Percentiles rank a stretch among this genome's conserved stretches.
Evolutionary conservation across 164 flowering plant genomes (phyloP).

Genomic region (Paratinospora sagittata): DNA sequence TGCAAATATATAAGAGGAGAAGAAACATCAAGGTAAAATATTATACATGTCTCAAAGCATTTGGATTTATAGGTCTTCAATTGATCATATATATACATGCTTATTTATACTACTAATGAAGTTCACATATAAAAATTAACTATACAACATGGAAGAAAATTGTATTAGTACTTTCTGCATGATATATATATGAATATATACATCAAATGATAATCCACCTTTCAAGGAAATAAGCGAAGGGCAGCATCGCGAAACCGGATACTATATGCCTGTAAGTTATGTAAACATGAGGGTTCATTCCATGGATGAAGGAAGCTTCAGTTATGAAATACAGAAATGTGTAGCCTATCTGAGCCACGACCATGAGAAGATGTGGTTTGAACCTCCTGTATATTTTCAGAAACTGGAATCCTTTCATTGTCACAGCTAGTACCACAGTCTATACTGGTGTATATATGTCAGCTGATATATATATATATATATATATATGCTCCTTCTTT

Average conservation of each 20-base stretch:
- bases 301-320: conserved; percentile 80
- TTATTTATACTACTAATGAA: too few relatives aligned
- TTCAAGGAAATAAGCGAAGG: conserved; percentile 76
- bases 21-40: conserved; percentile 8
- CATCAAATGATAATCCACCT: conserved; percentile 33
- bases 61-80: neutral
- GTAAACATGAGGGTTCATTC: conserved; percentile 79
- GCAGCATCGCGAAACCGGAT: conserved; percentile 43
- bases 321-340: conserved; percentile 64
- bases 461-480: too few relatives aligned
- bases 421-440: conserved; percentile 10
- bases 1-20: conserved; percentile 29
- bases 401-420: neutral
- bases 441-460: neutral
- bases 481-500: too few relatives aligned
- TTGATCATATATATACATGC: too few relatives aligned
- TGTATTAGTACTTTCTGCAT: neutral
- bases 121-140: too few relatives aligned
- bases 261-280: conserved; percentile 62
- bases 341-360: conserved; percentile 56
- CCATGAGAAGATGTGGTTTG: conserved; percentile 68
- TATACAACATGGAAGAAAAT: too few relatives aligned
- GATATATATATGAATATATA: neutral
- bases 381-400: conserved; percentile 27
- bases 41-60: too few relatives aligned